Percentiles rank a stretch among this genome's conserved stretches.
phyloP scores from a whole-genome alignment of 2,329 filamentous ascomycete species.

The Claviceps capensis region DNA sequence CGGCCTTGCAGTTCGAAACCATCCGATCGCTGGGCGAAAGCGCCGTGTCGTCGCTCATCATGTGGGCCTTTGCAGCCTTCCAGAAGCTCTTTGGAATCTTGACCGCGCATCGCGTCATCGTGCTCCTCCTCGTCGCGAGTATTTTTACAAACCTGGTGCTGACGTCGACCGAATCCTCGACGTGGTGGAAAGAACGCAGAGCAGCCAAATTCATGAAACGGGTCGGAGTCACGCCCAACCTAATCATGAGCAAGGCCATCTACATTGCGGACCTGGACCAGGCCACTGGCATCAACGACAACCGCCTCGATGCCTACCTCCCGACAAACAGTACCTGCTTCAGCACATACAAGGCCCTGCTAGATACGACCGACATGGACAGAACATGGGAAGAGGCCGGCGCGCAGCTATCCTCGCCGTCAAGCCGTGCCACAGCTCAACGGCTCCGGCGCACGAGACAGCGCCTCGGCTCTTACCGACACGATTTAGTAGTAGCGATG shows the following conservation, averaged over 20 bases:
- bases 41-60: constrained; percentile 60
- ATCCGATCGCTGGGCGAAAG: constrained; percentile 62
- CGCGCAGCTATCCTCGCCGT: constrained; percentile 28
- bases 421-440: constrained; percentile 41
- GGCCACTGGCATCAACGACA: constrained; percentile 28
- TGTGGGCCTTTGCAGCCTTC: constrained; percentile 57
- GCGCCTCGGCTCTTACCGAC: constrained; percentile 67
- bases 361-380: constrained; percentile 45
- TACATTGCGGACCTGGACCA: constrained; percentile 72
- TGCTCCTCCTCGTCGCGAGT: constrained; percentile 56
- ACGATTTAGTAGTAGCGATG: constrained; percentile 83
- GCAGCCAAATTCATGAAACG: constrained; percentile 69
- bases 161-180: constrained; percentile 56
- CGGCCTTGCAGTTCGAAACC: constrained; percentile 59
- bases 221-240: constrained; percentile 66
- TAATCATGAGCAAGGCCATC: constrained; percentile 71
- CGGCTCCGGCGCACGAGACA: constrained; percentile 70
- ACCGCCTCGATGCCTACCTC: constrained; percentile 16
- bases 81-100: constrained; percentile 53
- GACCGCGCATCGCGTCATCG: constrained; percentile 60
- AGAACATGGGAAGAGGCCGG: constrained; percentile 40
- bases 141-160: constrained; percentile 60
- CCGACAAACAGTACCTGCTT: constrained; percentile 43
- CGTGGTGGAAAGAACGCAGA: constrained; percentile 77
- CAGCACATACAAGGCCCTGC: constrained; percentile 45